Base-by-base conservation (phyloP, 768 basidiomycete genomes). In the Leccinum aurantiacum region DNA sequence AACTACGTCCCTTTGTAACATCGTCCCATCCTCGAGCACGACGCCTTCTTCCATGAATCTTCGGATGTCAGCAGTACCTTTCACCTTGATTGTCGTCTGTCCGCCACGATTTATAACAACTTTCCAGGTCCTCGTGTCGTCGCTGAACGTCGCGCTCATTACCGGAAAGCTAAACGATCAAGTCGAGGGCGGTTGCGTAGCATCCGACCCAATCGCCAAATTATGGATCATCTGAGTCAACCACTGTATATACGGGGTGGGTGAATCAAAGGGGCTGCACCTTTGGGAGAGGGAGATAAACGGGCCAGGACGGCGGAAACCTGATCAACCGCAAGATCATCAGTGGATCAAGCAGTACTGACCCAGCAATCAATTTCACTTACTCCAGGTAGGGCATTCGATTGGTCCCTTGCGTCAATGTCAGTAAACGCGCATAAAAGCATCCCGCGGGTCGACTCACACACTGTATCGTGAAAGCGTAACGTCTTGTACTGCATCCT, bases 121-220 rank as follows among this genome's bases (percentile, higher is more conserved):
- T 29, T 71, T 66, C 84, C 83, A 86, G 6, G 67, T 73, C 33
- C 67, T 67, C 24, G 70, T 73, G 35, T 67, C 68, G 24, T 73
- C 67, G 63, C 77, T 69, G 66, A 78, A 79, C 0, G 46, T 61
- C 5, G 79, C 70, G 13, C 65, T 70, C 1, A 58, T 67, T 24
- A 83, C 70, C 11, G 69, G 76, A 80, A 1, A 79, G 80, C 88
- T 85, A 88, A n/a, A 86, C 79, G 63, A 86, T 82, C 10, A 90
- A 66, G 60, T 89, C 87, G 59, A 87, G 74, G 4, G 79, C 68
- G 9, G 79, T 74, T 0, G 81, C 85, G 59, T 88, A 89, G 7
- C 68, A 74, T 67, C 88, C 87, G 1, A 89, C 76, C 83, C 84
- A 88, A 61, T 84, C 83, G 2, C 80, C 86, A 41, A 88, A 71